These are phyloP conservation scores for Pichia sp. DNA, from an alignment of 1,139 yeast species.

Conservation along the genomic window DNA sequence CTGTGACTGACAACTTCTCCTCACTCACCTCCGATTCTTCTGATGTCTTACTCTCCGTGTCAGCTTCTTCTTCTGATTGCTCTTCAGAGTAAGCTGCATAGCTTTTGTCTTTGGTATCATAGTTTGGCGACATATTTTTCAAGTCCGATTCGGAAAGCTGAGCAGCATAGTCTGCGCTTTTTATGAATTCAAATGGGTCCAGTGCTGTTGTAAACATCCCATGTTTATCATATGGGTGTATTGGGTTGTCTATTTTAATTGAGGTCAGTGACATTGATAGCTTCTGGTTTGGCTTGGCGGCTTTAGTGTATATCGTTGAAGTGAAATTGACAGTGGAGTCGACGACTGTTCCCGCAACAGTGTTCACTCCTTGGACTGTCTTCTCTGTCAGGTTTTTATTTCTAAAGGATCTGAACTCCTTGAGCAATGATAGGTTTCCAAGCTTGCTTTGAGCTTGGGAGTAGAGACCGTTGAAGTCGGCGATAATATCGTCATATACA, in stretches of 20 bases:
- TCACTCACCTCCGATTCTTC: neutral
- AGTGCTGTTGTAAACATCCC: conserved; percentile 30
- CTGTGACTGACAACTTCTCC: conserved; percentile 1
- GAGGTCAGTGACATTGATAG: conserved; percentile 23
- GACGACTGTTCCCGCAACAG: conserved; percentile 27
- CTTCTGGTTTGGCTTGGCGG: conserved; percentile 29
- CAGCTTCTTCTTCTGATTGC: neutral
- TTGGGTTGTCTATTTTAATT: conserved; percentile 31
- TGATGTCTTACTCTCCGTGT: neutral
- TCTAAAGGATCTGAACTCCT: conserved; percentile 27
- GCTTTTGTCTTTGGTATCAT: neutral
- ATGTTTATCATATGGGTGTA: conserved; percentile 26
- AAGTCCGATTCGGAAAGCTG: conserved; percentile 11
- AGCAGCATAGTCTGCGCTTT: conserved; percentile 1
- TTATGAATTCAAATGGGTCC: conserved; percentile 28
- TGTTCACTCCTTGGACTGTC: conserved; percentile 25
- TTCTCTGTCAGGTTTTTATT: conserved; percentile 24
- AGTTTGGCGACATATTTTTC: neutral
- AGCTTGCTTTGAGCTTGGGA: conserved; percentile 33
- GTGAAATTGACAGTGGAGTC: conserved; percentile 29
- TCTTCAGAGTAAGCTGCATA: neutral
- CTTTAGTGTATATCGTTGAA: conserved; percentile 28
- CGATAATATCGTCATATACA: conserved; percentile 22
- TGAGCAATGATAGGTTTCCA: conserved; percentile 35
- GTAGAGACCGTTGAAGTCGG: conserved; percentile 30